Evolutionary conservation across 2,329 filamentous ascomycete genomes (phyloP).

Genomic region (Trichoderma sp.): DNA sequence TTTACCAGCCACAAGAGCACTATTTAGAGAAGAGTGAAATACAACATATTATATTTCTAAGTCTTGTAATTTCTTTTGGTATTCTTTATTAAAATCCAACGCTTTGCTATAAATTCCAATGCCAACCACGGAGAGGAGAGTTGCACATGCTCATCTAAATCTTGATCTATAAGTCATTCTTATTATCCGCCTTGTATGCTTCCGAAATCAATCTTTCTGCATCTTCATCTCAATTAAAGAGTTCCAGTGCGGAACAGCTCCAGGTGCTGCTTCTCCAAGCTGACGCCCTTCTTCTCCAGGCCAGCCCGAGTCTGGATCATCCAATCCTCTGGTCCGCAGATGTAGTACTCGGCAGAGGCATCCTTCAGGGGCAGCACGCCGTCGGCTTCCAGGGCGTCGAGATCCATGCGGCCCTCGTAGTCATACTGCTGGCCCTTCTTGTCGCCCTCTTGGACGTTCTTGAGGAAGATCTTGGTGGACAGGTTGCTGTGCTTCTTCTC

Average conservation of each 20-base stretch:
- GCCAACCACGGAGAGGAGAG: constrained; percentile 10
- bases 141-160: not conserved
- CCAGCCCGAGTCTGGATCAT: constrained; percentile 64
- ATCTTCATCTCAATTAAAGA: not conserved
- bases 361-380: constrained; percentile 60
- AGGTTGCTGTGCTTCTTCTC: constrained; percentile 43
- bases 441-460: constrained; percentile 50
- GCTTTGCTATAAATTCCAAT: not conserved
- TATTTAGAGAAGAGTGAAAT: not conserved
- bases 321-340: constrained; percentile 72
- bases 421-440: constrained; percentile 61
- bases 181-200: not conserved
- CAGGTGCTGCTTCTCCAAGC: constrained; percentile 62
- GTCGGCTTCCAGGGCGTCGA: constrained; percentile 58
- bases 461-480: constrained; percentile 60
- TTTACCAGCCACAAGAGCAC: not conserved
- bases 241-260: constrained; percentile 70
- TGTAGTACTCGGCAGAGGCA: constrained; percentile 64
- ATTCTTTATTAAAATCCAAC: not conserved
- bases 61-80: not conserved
- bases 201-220: not conserved
- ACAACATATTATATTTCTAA: not conserved
- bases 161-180: not conserved
- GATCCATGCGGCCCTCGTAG: constrained; percentile 59
- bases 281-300: constrained; percentile 61